phyloP scores from a whole-genome alignment of 2,329 filamentous ascomycete genomes.

The Aureobasidium sp. region DNA sequence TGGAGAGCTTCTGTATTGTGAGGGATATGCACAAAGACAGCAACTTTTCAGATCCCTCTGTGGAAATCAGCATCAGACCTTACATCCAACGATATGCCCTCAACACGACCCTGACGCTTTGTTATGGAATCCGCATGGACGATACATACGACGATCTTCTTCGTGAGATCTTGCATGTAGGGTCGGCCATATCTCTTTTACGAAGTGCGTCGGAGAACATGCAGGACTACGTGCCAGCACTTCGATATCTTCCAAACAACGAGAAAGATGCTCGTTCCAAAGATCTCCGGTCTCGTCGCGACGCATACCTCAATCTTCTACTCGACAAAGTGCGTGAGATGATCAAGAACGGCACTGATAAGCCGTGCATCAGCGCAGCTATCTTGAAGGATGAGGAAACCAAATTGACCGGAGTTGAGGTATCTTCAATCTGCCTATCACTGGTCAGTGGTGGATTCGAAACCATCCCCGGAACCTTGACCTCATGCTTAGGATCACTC shows the following conservation, averaged over 20 bases:
- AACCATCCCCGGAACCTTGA: slow-evolving; percentile 46
- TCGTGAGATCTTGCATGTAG: slow-evolving; percentile 45
- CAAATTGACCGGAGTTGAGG: slow-evolving; percentile 44
- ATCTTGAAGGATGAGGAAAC: slow-evolving; percentile 48
- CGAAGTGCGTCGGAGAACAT: slow-evolving; percentile 44
- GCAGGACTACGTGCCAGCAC: slow-evolving; percentile 44
- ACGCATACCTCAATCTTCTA: slow-evolving; percentile 42
- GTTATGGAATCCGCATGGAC: slow-evolving; percentile 49
- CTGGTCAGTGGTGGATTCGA: slow-evolving; percentile 47
- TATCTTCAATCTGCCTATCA: slow-evolving; percentile 45
- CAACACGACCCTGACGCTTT: slow-evolving; percentile 46
- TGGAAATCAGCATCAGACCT: slow-evolving; percentile 39
- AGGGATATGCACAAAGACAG: slow-evolving; percentile 40
- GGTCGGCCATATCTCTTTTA: slow-evolving; percentile 42
- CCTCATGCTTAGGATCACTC: slow-evolving; percentile 42
- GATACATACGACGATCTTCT: slow-evolving; percentile 43
- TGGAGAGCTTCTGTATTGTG: slow-evolving; percentile 44
- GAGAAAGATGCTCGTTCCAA: slow-evolving; percentile 40
- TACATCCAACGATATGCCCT: slow-evolving; percentile 47
- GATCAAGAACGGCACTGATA: slow-evolving; percentile 43
- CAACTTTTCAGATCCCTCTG: slow-evolving; percentile 25
- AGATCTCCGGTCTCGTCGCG: slow-evolving; percentile 39
- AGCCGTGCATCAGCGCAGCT: slow-evolving; percentile 45
- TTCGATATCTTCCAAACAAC: slow-evolving; percentile 45
- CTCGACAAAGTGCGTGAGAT: slow-evolving; percentile 43